These are phyloP conservation scores for Neurospora crassa DNA, from an alignment of 2,329 filamentous ascomycete species.

Conservation along the genomic window DNA sequence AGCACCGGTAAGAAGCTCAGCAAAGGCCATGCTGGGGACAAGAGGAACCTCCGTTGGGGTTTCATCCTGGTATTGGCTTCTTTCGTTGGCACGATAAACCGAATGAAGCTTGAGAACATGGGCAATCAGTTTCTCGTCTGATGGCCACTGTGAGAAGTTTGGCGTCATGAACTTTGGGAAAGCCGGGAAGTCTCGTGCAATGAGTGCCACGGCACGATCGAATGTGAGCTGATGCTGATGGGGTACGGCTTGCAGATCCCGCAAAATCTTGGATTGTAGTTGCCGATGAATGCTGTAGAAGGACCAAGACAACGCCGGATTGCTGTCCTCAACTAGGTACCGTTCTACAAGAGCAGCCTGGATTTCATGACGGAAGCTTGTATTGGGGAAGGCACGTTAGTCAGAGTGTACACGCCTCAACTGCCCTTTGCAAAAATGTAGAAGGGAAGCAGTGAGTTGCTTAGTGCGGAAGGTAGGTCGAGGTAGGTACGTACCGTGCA, in stretches of 20 bases:
- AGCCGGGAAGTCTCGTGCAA: background rate
- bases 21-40: background rate
- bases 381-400: background rate
- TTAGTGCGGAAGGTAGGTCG: background rate
- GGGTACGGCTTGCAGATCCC: background rate
- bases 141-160: background rate
- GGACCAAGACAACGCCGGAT: background rate
- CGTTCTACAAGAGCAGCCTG: background rate
- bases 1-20: background rate
- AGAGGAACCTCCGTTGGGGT: background rate
- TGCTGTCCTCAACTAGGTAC: background rate
- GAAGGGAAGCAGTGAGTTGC: background rate
- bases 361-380: background rate
- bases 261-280: background rate
- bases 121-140: background rate
- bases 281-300: background rate
- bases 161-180: background rate
- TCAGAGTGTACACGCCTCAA: background rate
- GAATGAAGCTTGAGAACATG: background rate
- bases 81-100: background rate
- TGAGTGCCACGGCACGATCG: background rate
- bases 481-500: background rate
- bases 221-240: background rate
- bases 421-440: background rate
- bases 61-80: background rate